phyloP scores from a whole-genome alignment of 306 rosid species.

The Glycine soja region DNA sequence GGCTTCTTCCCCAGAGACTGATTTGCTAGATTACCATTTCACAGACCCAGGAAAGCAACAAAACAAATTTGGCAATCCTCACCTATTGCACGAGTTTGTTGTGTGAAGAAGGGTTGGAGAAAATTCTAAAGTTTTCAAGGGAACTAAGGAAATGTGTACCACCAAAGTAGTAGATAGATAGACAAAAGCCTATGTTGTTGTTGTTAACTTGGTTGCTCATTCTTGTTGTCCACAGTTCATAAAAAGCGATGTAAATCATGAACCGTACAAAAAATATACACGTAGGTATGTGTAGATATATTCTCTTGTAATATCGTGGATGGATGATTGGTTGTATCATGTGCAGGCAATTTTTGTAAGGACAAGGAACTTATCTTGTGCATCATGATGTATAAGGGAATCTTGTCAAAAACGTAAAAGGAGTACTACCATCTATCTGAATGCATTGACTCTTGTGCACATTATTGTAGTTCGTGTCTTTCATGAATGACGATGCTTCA shows the following conservation, averaged over 20 bases:
- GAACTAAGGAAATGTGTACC: not conserved
- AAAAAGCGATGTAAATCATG: constrained; percentile 48
- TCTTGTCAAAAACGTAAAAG: constrained; percentile 47
- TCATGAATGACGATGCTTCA: not conserved
- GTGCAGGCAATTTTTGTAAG: constrained; percentile 59
- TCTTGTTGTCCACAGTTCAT: constrained; percentile 47
- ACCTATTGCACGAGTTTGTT: constrained; percentile 82
- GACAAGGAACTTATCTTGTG: constrained; percentile 45
- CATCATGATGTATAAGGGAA: constrained; percentile 58
- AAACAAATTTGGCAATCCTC: constrained; percentile 75
- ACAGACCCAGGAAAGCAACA: constrained; percentile 72
- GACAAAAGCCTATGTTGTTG: constrained; percentile 32
- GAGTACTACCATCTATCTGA: constrained; percentile 35
- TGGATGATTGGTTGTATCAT: constrained; percentile 54
- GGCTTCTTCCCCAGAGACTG: constrained; percentile 58
- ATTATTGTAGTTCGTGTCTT: constrained; percentile 1
- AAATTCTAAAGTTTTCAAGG: not conserved
- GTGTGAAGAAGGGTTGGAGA: constrained; percentile 36
- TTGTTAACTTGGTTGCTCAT: constrained; percentile 29
- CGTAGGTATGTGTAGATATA: constrained; percentile 53
- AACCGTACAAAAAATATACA: constrained; percentile 53
- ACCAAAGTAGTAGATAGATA: constrained; percentile 4
- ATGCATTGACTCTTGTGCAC: constrained; percentile 43
- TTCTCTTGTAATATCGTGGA: constrained; percentile 56
- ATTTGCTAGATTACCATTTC: constrained; percentile 73